Evolutionary conservation across 192 early-diverging fungal species (phyloP).

Genomic region (Umbelopsis ramanniana): DNA sequence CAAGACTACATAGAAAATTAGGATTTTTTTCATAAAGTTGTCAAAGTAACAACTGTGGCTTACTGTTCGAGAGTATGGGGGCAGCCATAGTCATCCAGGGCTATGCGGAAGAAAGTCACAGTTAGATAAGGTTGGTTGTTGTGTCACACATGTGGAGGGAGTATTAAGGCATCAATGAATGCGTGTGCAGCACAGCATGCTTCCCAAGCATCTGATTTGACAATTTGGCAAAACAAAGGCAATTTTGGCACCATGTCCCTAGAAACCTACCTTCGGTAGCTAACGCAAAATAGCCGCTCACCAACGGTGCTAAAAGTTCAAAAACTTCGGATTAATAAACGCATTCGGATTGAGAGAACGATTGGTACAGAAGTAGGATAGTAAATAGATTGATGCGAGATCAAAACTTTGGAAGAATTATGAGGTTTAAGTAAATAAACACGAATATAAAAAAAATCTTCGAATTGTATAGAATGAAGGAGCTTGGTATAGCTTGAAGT

Average conservation of each 20-base stretch:
- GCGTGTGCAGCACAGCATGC: constrained; percentile 20
- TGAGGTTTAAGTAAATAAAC: background rate
- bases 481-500: too few relatives aligned
- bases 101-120: constrained; percentile 33
- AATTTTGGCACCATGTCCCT: background rate
- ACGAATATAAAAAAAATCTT: background rate
- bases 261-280: constrained; percentile 59
- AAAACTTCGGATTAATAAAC: background rate
- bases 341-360: background rate
- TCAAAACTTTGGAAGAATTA: background rate
- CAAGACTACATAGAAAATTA: constrained; percentile 48
- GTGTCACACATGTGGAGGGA: constrained; percentile 2
- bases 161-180: background rate
- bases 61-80: constrained; percentile 67
- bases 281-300: constrained; percentile 58
- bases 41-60: constrained; percentile 8
- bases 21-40: background rate
- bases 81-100: constrained; percentile 62
- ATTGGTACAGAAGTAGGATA: constrained; percentile 11
- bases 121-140: constrained; percentile 25
- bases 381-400: background rate
- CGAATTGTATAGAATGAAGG: background rate
- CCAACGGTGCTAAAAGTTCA: constrained; percentile 51
- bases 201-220: constrained; percentile 19
- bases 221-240: constrained; percentile 24